Base-by-base conservation (phyloP, 352 stramenopile species). In the Phytophthora rubi region DNA sequence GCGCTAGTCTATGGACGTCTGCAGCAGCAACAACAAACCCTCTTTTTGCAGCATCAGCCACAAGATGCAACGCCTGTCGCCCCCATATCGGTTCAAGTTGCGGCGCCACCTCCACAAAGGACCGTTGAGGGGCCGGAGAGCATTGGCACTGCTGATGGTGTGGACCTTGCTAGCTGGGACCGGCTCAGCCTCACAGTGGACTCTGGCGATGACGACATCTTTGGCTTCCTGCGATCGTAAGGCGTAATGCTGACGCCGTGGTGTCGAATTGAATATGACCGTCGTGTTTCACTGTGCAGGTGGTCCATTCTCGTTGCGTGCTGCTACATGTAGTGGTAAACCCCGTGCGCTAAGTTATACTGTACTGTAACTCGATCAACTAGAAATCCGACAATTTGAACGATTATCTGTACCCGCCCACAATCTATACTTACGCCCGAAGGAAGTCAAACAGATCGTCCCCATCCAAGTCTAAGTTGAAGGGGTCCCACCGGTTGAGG, bases 361-460 rank as follows among this genome's bases (percentile, higher is more conserved):
- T 30, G n/a, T n/a, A 21, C 18, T 21, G 26, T 30, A 30, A 30
- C 28, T 30, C 4, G 28, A 30, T 30, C 28, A 3, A 30, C 28
- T 6, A 1, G 28, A 30, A 30, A 30, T 30, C 28, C 28, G 28
- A 30, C 4, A 30, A 30, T 30, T 30, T 30, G 4, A 30, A 30
- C 26, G 26, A 30, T 30, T 30, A 30, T 30, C 26, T 30, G 26
- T 6, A 30, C 26, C 26, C 26, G 26, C 3, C 26, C 26, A 30
- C 35, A 5, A 23, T 52, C 48, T 39, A 35, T 12, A 33, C 9
- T 21, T 85, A 92, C 44, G 81, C 73, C 53, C 90, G 86, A 53
- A 93, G 65, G 73, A 95, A 95, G 48, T 87, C 80, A 62, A 95
- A 95, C 15, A 95, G 72, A 33, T 93, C 84, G 51, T 92, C 82